phyloP scores from a whole-genome alignment of 1,139 yeast genomes.

The Protomyces lactucae-debilis region DNA sequence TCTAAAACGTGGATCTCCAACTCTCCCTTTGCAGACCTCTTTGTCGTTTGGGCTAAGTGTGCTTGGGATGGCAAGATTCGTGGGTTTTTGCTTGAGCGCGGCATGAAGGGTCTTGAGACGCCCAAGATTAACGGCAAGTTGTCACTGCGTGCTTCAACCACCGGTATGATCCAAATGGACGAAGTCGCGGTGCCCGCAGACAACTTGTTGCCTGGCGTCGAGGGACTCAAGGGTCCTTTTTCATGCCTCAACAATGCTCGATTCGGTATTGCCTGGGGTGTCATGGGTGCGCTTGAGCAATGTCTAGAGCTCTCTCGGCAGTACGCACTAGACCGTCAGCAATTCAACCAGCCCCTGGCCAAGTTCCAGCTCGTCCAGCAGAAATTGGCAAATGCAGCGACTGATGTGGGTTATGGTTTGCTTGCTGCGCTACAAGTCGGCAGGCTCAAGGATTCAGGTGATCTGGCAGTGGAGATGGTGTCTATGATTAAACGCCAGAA shows the following conservation, averaged over 20 bases:
- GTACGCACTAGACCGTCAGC: conserved; percentile 44
- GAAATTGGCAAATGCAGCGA: conserved; percentile 46
- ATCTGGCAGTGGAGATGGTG: conserved; percentile 45
- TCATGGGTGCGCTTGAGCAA: conserved; percentile 46
- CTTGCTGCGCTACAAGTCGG: conserved; percentile 45
- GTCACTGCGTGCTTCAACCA: conserved; percentile 45
- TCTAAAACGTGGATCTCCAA: conserved; percentile 48
- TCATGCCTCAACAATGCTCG: conserved; percentile 47
- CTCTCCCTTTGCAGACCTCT: conserved; percentile 46
- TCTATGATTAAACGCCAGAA: conserved; percentile 46
- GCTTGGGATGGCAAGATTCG: conserved; percentile 44
- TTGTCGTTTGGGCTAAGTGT: conserved; percentile 45
- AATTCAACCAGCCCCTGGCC: conserved; percentile 44
- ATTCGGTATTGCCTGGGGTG: conserved; percentile 47
- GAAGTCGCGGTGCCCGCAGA: conserved; percentile 46
- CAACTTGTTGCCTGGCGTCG: conserved; percentile 42
- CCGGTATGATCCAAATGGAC: conserved; percentile 47
- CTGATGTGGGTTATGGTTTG: conserved; percentile 44
- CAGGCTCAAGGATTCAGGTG: conserved; percentile 43
- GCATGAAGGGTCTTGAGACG: conserved; percentile 40
- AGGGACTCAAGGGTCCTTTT: conserved; percentile 47
- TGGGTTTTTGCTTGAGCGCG: conserved; percentile 45
- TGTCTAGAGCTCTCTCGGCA: conserved; percentile 42
- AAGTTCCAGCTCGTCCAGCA: conserved; percentile 44
- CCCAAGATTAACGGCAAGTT: conserved; percentile 44